phyloP scores from a whole-genome alignment of 176 grass and related monocot genomes.

The Oryza rufipogon region DNA sequence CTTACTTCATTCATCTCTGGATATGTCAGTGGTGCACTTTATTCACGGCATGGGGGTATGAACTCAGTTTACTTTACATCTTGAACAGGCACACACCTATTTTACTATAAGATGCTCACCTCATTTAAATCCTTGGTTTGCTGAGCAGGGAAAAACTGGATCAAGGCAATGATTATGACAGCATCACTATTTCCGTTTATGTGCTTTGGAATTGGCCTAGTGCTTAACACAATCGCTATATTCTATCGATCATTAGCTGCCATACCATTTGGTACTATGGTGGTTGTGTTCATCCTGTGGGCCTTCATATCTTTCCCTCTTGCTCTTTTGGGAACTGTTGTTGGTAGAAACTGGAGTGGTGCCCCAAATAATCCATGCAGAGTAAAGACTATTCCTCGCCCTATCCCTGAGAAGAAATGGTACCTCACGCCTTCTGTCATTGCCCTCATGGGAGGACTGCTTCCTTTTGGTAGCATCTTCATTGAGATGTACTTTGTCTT shows the following conservation, averaged over 20 bases:
- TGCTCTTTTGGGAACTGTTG: conserved; percentile 85
- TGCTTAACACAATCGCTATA: conserved; percentile 90
- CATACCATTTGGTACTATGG: conserved; percentile 94
- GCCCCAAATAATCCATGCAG: conserved; percentile 89
- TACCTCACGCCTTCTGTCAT: conserved; percentile 86
- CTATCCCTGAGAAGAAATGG: conserved; percentile 97
- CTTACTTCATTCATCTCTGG: conserved; percentile 97
- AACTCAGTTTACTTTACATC: conserved; percentile 26
- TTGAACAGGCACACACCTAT: conserved; percentile 18
- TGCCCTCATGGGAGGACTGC: conserved; percentile 88
- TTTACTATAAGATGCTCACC: conserved; percentile 17
- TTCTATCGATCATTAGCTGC: conserved; percentile 94
- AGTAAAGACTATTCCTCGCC: conserved; percentile 90
- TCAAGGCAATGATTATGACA: conserved; percentile 80
- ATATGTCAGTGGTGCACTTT: conserved; percentile 76
- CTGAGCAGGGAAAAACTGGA: conserved; percentile 86
- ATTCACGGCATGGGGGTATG: conserved; percentile 83
- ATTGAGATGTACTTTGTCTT: conserved; percentile 99
- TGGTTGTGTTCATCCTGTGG: conserved; percentile 85
- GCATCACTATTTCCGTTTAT: conserved; percentile 93
- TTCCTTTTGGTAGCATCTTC: conserved; percentile 96
- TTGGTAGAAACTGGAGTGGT: conserved; percentile 93
- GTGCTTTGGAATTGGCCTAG: conserved; percentile 91
- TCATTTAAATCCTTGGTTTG: conserved; percentile 26
- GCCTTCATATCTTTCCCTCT: conserved; percentile 94